Base-by-base conservation (phyloP, 1,284 basidiomycete genomes). In the Ustilago curta region DNA sequence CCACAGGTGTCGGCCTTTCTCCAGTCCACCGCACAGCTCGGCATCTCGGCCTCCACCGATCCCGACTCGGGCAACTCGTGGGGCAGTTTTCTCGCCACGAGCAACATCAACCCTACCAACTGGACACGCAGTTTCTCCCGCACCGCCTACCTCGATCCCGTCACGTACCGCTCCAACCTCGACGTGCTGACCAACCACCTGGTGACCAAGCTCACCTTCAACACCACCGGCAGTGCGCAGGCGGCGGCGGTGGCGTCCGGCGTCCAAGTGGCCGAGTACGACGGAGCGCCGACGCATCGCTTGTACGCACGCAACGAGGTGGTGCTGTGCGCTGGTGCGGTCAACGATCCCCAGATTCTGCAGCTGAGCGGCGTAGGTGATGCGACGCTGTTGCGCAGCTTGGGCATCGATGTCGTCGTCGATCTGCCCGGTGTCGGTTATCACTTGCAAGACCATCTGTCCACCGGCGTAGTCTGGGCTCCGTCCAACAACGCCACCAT, bases 61-160 rank as follows among this genome's bases (percentile, higher is more conserved):
- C 86, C 89, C 0, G 86, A 88, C 63, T 86, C 85, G 39, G 90
- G 90, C 65, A 78, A 87, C 19, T 85, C 85, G 72, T 87, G 86
- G 84, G 88, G 90, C 48, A 86, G 87, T 0, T 90, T 88, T 78
- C 86, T 92, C 70, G 88, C 90, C 0, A 88, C 90, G 0, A 90
- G 89, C 14, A 87, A 88, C 35, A 89, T 92, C 84, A 90, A 91
- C 85, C 88, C 89, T 0, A 47, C 83, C 35, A 91, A 90, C 79
- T 87, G 89, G 87, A 89, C 89, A 1, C 88, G 91, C 42, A 91
- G 90, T 8, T 90, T 91, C 85, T 87, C 91, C 7, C 88, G 90
- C 59, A 88, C 89, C 1, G 91, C 88, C 1, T 92, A 92, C 86
- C 89, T 92, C 77, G 90, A 91, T 79, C 87, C 90, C 5, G 85